Percentiles rank a stretch among this genome's conserved stretches.
Evolutionary conservation across 345 rosid species (phyloP).

Genomic region (Salix suchowensis): DNA sequence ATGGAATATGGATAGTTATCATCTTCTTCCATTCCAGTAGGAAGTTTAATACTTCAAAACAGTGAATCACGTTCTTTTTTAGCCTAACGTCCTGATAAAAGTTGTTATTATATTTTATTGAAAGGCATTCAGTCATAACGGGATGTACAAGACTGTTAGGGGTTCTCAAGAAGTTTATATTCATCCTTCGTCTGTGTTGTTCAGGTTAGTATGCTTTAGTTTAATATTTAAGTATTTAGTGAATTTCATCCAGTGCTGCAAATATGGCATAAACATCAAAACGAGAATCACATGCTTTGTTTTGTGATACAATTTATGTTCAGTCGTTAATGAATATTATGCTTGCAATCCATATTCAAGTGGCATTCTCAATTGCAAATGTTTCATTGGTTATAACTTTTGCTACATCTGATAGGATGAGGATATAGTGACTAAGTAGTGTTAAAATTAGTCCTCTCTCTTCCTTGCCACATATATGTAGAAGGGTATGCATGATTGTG

Average conservation of each 20-base stretch:
- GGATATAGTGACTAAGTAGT: no score
- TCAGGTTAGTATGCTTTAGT: constrained; percentile 52
- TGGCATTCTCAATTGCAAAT: no score
- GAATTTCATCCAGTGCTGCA: not conserved
- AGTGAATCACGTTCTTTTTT: no score
- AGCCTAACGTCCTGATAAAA: constrained; percentile 6
- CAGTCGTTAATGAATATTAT: no score
- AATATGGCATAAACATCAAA: no score
- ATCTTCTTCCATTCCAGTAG: not conserved
- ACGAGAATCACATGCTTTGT: not conserved
- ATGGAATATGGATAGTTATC: not conserved
- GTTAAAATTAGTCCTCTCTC: no score
- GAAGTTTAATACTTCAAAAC: not conserved
- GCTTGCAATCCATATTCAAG: no score
- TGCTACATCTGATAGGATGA: no score
- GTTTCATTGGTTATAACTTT: no score
- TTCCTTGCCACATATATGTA: no score
- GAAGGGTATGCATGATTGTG: no score
- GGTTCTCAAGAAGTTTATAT: constrained; percentile 85
- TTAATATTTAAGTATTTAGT: not conserved
- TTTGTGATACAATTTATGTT: no score
- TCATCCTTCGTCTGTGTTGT: constrained; percentile 86
- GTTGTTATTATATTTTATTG: constrained; percentile 8
- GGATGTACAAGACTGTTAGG: constrained; percentile 80
- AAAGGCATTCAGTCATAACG: constrained; percentile 65